Evolutionary conservation across 306 rosid genomes (phyloP).

Genomic region (Ormosia emarginata): DNA sequence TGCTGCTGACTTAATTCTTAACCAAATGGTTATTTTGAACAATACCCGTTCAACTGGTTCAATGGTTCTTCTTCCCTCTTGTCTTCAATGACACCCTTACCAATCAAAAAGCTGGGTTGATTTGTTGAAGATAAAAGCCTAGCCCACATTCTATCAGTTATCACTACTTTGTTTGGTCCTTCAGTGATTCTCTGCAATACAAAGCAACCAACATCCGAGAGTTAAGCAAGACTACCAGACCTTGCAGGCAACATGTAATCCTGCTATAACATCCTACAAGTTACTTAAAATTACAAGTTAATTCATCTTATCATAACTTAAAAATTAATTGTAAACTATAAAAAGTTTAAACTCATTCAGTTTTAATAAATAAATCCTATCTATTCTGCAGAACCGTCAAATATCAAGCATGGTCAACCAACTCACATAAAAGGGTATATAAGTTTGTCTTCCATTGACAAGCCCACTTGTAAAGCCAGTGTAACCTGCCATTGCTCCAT

Average conservation of each 20-base stretch:
- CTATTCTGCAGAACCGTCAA: conserved; percentile 4
- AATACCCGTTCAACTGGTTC: conserved; percentile 2
- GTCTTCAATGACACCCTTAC: conserved; percentile 47
- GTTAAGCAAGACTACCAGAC: not conserved
- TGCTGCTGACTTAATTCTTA: conserved; percentile 25
- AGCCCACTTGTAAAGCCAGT: conserved; percentile 78
- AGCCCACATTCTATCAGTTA: conserved; percentile 98
- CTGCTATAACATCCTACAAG: not conserved
- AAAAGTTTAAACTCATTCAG: not conserved
- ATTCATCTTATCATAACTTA: not conserved
- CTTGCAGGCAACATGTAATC: not conserved
- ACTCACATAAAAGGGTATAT: conserved; percentile 87
- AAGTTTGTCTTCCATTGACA: conserved; percentile 89
- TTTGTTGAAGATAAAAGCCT: conserved; percentile 90
- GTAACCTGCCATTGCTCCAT: conserved; percentile 99
- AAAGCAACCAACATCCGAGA: not conserved
- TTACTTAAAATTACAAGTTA: not conserved
- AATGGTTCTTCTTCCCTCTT: conserved; percentile 40
- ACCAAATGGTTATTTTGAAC: conserved; percentile 26
- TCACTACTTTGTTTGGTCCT: conserved; percentile 71
- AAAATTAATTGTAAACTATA: not conserved
- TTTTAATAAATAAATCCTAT: not conserved
- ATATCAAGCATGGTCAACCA: not conserved
- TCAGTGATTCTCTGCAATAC: conserved; percentile 72
- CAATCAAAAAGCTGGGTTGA: conserved; percentile 74